Percentiles rank a stretch among this genome's conserved stretches.
phyloP scores from a whole-genome alignment of 139 green algal species.

The Penium margaritaceum region DNA sequence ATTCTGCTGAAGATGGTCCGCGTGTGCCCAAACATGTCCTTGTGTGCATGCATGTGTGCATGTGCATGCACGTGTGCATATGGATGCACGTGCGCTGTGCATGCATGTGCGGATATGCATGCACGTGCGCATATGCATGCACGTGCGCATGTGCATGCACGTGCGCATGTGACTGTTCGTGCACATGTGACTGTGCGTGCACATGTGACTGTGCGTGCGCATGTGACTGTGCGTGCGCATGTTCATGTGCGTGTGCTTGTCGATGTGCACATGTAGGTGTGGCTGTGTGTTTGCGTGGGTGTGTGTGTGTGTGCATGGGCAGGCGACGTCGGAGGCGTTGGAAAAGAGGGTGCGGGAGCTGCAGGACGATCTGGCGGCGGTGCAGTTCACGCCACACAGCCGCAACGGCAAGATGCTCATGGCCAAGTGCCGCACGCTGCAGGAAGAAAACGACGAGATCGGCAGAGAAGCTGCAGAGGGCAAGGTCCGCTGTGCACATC shows the following conservation, averaged over 20 bases:
- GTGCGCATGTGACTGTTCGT: too few relatives aligned
- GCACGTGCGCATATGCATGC: too few relatives aligned
- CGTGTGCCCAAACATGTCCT: not conserved
- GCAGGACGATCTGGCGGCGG: constrained; percentile 63
- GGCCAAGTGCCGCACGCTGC: constrained; percentile 66
- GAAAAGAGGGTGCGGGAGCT: constrained; percentile 53
- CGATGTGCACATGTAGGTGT: too few relatives aligned
- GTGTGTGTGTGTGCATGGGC: not conserved
- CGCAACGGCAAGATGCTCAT: constrained; percentile 70
- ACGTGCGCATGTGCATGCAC: too few relatives aligned
- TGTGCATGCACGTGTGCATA: too few relatives aligned
- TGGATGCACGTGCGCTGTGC: not conserved
- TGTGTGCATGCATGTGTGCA: not conserved
- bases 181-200: too few relatives aligned
- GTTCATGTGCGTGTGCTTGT: too few relatives aligned
- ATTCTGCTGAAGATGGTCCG: not conserved
- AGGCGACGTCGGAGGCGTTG: constrained; percentile 53
- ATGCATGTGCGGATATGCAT: too few relatives aligned
- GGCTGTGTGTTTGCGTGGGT: too few relatives aligned
- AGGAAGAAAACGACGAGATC: constrained; percentile 76
- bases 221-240: too few relatives aligned
- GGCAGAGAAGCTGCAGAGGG: constrained; percentile 63
- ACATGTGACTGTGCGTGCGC: too few relatives aligned
- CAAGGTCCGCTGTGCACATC: constrained; percentile 42
- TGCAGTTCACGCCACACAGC: constrained; percentile 64